Conservation (phyloP, 2,329 filamentous ascomycete species). For the Elsinoe batatas region DNA sequence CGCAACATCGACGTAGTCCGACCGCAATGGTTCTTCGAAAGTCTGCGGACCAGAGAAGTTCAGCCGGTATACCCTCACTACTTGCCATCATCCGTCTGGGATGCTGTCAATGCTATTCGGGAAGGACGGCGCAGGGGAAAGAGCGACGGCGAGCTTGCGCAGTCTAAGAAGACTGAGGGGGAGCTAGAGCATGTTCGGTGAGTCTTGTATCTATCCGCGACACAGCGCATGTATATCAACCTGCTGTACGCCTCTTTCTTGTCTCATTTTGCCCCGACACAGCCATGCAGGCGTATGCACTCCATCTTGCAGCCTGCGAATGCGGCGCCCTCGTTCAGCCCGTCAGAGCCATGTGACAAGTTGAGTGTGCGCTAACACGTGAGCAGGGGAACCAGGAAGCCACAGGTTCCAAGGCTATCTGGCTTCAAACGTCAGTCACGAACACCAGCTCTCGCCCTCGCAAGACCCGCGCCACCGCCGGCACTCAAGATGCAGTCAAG, state of each 20-base stretch:
- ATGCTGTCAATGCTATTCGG: constrained; percentile 3
- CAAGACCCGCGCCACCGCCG: not conserved
- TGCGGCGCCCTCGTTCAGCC: no score
- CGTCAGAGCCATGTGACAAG: not conserved
- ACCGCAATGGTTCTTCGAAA: constrained; percentile 76
- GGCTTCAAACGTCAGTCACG: constrained; percentile 6
- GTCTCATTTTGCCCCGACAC: not conserved
- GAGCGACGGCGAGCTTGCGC: not conserved
- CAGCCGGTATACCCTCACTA: not conserved
- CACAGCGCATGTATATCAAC: not conserved
- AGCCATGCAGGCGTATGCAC: not conserved
- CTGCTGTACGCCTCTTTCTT: not conserved
- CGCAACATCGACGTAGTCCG: constrained; percentile 74
- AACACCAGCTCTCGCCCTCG: not conserved
- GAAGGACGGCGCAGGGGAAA: not conserved
- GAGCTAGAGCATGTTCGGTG: not conserved
- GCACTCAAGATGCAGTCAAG: not conserved
- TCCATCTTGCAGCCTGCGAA: not conserved
- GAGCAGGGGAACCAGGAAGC: not conserved
- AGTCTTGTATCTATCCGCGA: constrained; percentile 9
- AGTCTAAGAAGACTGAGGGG: not conserved
- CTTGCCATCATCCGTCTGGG: not conserved
- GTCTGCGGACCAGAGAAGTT: constrained; percentile 44
- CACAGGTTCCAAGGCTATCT: not conserved
- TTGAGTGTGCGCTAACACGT: not conserved